Base-by-base conservation (phyloP, 1,284 basidiomycete genomes). In the Boletellus deceptivus region DNA sequence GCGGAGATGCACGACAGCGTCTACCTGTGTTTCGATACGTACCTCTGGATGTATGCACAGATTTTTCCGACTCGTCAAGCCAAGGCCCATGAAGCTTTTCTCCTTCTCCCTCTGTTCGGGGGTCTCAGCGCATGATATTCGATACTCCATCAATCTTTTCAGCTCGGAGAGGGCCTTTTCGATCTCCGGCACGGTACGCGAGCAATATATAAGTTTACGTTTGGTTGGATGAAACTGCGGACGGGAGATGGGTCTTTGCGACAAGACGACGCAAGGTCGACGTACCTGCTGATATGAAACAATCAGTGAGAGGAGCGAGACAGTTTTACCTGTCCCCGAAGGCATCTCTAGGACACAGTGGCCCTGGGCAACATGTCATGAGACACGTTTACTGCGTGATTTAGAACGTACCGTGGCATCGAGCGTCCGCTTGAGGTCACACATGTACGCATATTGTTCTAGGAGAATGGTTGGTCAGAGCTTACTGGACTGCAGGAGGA, bases 331-430 rank as follows among this genome's bases (percentile, higher is more conserved):
- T 34, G 97, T 99, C 14, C 97, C 97, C 11, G 97, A 99, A 55
- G 97, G 97, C 97, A 99, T 99, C 75, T 99, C 97, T 29, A 99
- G 81, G 17, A 99, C 93, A 70, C 97, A 98, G 62, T 99, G 97
- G 45, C 97, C 97, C 93, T 97, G 68, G 43, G 40, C 20, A 22
- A 27, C 10, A 36, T 20, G 17, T 35, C n/a, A 39, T 45, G 27
- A 17, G 33, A 39, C 43, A 24, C 13, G n/a, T 38, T 20, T 31
- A 35, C 25, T 18, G 37, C 31, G 20, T 9, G 8, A 14, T 50
- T 43, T 33, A 35, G 47, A 50, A 52, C 53, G 52, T 63, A 86
- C 86, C 53, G 89, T 86, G 31, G 94, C 94, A 72, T 99, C 97
- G 20, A 99, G 82, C 6, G 96, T 96, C 62, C 93, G 80, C 71